Percentiles rank a stretch among this genome's conserved stretches.
phyloP scores from a whole-genome alignment of 768 basidiomycete species.

The Boletellus ananas region DNA sequence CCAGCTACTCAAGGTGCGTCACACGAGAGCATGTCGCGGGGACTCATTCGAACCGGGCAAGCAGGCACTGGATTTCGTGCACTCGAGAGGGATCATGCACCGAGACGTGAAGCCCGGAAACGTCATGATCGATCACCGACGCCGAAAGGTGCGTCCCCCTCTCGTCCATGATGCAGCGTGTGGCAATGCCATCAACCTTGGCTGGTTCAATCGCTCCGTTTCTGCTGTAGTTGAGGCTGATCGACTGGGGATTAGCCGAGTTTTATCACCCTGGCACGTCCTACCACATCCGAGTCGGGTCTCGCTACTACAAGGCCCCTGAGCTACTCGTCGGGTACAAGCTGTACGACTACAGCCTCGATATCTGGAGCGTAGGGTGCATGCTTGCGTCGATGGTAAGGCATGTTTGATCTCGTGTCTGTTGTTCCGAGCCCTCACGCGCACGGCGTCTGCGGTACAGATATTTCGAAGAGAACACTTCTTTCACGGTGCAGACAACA shows the following conservation, averaged over 20 bases:
- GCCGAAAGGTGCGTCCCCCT: conserved; percentile 44
- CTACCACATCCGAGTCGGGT: conserved; percentile 71
- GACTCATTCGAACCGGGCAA: too few species aligned
- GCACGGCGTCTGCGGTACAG: conserved; percentile 29
- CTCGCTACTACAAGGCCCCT: conserved; percentile 71
- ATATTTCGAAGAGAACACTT: conserved; percentile 74
- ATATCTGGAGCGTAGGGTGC: conserved; percentile 72
- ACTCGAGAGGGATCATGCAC: conserved; percentile 72
- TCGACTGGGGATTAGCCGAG: conserved; percentile 77
- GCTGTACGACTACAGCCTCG: conserved; percentile 67
- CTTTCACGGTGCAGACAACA: conserved; percentile 71
- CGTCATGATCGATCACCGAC: conserved; percentile 69
- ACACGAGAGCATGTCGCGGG: not conserved
- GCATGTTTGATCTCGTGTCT: conserved; percentile 13
- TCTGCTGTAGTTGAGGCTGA: conserved; percentile 44
- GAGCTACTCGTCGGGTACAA: conserved; percentile 71
- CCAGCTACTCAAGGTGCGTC: conserved; percentile 53
- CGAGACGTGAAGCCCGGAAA: conserved; percentile 67
- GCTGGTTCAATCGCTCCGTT: not conserved
- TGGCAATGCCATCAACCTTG: not conserved
- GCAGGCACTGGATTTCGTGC: conserved; percentile 63
- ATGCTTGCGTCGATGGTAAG: conserved; percentile 71
- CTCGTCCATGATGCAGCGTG: too few species aligned
- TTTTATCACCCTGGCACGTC: conserved; percentile 70
- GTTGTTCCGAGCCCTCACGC: not conserved